Base-by-base conservation (phyloP, 176 grass and related monocot genomes). In the Canna indica region DNA sequence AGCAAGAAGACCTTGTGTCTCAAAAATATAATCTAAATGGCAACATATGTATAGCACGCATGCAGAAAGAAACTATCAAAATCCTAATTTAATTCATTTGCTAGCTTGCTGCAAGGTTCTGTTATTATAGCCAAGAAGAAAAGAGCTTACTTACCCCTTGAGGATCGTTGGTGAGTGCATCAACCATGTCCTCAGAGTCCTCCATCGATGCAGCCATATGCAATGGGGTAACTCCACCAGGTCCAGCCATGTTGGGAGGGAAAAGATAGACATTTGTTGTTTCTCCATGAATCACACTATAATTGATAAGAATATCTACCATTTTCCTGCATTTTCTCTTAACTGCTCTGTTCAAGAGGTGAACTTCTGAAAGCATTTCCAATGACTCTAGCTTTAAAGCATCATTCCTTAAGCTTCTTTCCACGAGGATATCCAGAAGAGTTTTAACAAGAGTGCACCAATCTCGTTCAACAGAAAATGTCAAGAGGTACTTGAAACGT, bases 121-220 rank as follows among this genome's bases (percentile, higher is more conserved):
- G 41, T 11, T 10, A 44, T 44, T 44, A 44, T 44, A 44, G 41
- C 41, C 17, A 20, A 20, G 42, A 80, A 4, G 36, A 41, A 35
- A 59, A 65, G n/a, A 67, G 13, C 10, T 8, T 30, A 83, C 57
- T 73, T 78, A 99, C 95, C 84, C 84, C 71, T 79, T 94, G 86
- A 80, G 95, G 90, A 59, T 99, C 95, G 47, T 90, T 81, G 73
- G 95, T 99, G 59, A 99, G 86, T 34, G 87, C 95, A 77, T 99
- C 90, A 54, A 99, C 77, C 50, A 94, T 86, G 52, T 90, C 90
- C 41, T 88, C 86, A 0, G 82, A 83, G 18, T 84, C 76, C 22
- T 88, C 79, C 24, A 70, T 75, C 60, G 84, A 90, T 64, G 95
- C 95, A 76, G 90, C 90, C 72, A 93, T 73, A 77, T 99, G 95